Percentiles rank a stretch among this genome's conserved stretches.
phyloP scores from a whole-genome alignment of 345 rosid species.

The Arabidopsis suecica region DNA sequence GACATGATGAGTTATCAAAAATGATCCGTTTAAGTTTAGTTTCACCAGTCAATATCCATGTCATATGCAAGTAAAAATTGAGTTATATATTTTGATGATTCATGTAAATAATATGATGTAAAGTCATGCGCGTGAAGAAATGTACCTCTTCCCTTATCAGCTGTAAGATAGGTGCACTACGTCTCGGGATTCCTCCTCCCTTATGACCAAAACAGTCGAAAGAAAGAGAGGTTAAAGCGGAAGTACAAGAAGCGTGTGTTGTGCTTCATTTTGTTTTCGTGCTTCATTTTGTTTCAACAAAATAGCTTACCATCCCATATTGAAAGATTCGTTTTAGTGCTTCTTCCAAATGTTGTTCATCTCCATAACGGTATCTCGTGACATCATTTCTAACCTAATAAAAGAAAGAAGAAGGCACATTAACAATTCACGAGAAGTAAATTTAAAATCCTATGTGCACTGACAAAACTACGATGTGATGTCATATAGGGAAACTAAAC shows the following conservation, averaged over 20 bases:
- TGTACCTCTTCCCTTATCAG: conserved; percentile 86
- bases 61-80: neutral
- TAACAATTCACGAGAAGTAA: neutral
- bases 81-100: neutral
- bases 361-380: conserved; percentile 88
- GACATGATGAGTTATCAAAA: neutral
- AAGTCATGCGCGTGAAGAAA: neutral
- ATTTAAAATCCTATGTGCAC: neutral
- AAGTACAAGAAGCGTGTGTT: neutral
- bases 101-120: neutral
- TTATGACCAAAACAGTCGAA: conserved; percentile 24
- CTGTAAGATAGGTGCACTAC: conserved; percentile 81
- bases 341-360: conserved; percentile 96
- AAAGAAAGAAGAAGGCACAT: neutral
- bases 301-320: conserved; percentile 75
- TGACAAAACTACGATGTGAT: neutral
- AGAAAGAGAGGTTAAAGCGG: neutral
- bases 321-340: conserved; percentile 90
- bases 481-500: neutral
- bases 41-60: conserved; percentile 8
- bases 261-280: conserved; percentile 2
- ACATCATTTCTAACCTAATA: conserved; percentile 87
- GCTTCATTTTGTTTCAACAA: neutral
- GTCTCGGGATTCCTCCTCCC: conserved; percentile 95
- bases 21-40: neutral